Base-by-base conservation (phyloP, 768 basidiomycete species). In the button mushroom (Agaricus bisporus) region DNA sequence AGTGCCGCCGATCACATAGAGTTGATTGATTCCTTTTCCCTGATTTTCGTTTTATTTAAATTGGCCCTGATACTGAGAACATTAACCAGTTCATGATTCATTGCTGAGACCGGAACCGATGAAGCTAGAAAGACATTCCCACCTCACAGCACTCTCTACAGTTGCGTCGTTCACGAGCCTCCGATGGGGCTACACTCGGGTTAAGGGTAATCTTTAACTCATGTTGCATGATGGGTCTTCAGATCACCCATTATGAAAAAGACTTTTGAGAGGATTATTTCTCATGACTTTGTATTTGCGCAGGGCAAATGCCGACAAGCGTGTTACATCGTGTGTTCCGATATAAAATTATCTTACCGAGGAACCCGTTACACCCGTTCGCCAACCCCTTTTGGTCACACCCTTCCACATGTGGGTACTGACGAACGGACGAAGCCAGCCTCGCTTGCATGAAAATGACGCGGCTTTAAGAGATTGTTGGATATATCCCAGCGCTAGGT, bases 11-110 rank as follows among this genome's bases (percentile, higher is more conserved):
- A 32, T 32, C 32, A 32, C 32, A 32, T 32, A 32, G 8, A 32
- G 11, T 32, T 32, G 32, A 32, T 32, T 32, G 32, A 7, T 32
- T 5, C n/a, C 32, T 35, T 18, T 43, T 51, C 49, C 51, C 51
- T 52, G 51, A 52, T 52, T 52, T 52, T 52, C 51, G 51, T 32
- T 26, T 20, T 18, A 51, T 43, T 32, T 29, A 43, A 52, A 38
- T 8, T 20, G 15, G 28, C 51, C 51, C 51, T 52, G 51, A 52
- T 8, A 26, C 18, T 52, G 51, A 35, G 43, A 52, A 52, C 11
- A 20, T 35, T 38, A 20, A 36, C 18, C 48, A 10, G 22, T 51
- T n/a, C 32, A 32, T 18, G 14, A 12, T 26, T n/a, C 18, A 20
- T 22, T 22, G 22, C 22, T 22, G 22, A 22, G 22, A 6, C 4